A percentile compares a stretch with the other conserved stretches of the same genome.
Evolutionary conservation across 306 rosid genomes (phyloP).

Genomic region (Cucumis hystrix): DNA sequence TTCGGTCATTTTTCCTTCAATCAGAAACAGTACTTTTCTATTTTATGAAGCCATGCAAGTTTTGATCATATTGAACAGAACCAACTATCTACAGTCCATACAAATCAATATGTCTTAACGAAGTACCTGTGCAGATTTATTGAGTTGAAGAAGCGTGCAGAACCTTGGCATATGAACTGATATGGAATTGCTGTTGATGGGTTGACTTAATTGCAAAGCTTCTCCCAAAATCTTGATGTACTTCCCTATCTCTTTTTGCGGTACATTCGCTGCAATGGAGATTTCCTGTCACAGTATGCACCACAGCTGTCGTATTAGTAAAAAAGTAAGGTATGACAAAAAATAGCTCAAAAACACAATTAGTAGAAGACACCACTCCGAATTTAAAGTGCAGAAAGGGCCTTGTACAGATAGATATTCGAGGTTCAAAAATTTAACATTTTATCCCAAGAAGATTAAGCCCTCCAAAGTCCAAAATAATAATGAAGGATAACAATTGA

Average conservation of each 20-base stretch:
- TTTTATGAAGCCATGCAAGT: not conserved
- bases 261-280: slow-evolving; percentile 91
- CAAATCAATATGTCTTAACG: not conserved
- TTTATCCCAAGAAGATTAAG: not conserved
- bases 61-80: not conserved
- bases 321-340: not conserved
- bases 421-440: not conserved
- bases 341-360: not conserved
- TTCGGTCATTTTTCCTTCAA: not conserved
- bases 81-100: not conserved
- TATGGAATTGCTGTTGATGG: slow-evolving; percentile 88
- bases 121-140: slow-evolving; percentile 91
- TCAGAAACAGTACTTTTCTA: not conserved
- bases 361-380: not conserved
- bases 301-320: slow-evolving; percentile 10
- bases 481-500: not conserved
- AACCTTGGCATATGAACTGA: slow-evolving; percentile 95
- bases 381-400: not conserved
- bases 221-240: slow-evolving; percentile 95
- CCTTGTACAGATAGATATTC: not conserved
- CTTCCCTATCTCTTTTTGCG: slow-evolving; percentile 89
- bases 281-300: slow-evolving; percentile 52
- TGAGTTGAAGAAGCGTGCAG: slow-evolving; percentile 95
- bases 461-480: not conserved
- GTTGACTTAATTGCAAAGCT: slow-evolving; percentile 92